These are phyloP conservation scores for Silene conica DNA, from an alignment of 148 eudicot genomes.

Conservation along the genomic window DNA sequence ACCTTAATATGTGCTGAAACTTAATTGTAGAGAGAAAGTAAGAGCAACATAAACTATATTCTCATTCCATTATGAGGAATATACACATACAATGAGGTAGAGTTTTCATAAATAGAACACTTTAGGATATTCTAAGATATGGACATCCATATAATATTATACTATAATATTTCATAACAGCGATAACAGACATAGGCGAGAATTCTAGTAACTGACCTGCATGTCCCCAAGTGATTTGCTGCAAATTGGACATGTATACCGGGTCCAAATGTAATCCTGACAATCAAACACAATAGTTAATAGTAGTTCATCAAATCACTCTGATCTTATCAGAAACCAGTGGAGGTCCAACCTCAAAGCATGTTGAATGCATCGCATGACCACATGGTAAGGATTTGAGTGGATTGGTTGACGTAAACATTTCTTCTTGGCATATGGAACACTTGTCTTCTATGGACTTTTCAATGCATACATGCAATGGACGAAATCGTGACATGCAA, in stretches of 20 bases:
- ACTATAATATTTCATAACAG: too few relatives aligned
- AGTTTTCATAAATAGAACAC: too few relatives aligned
- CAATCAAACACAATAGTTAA: conserved; percentile 23
- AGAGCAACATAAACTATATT: too few relatives aligned
- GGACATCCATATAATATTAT: too few relatives aligned
- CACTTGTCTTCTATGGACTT: conserved; percentile 84
- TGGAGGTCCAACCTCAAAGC: conserved; percentile 67
- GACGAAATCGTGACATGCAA: conserved; percentile 69
- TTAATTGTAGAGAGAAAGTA: too few relatives aligned
- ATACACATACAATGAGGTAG: too few relatives aligned
- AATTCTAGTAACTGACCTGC: conserved; percentile 54
- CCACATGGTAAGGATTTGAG: conserved; percentile 91
- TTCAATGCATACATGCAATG: conserved; percentile 68
- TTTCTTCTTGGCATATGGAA: conserved; percentile 84
- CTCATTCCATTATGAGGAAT: too few relatives aligned
- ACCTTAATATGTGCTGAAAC: too few relatives aligned
- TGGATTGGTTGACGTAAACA: conserved; percentile 76
- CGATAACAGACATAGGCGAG: too few relatives aligned
- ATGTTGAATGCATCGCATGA: conserved; percentile 92
- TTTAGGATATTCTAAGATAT: too few relatives aligned
- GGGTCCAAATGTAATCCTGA: conserved; percentile 74
- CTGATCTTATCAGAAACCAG: neutral
- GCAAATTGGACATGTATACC: conserved; percentile 85
- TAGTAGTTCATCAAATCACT: neutral
- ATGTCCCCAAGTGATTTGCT: conserved; percentile 99